A percentile compares a stretch with the other conserved stretches of the same genome.
phyloP scores from a whole-genome alignment of 257 asterid genomes.

The Salvia hispanica region DNA sequence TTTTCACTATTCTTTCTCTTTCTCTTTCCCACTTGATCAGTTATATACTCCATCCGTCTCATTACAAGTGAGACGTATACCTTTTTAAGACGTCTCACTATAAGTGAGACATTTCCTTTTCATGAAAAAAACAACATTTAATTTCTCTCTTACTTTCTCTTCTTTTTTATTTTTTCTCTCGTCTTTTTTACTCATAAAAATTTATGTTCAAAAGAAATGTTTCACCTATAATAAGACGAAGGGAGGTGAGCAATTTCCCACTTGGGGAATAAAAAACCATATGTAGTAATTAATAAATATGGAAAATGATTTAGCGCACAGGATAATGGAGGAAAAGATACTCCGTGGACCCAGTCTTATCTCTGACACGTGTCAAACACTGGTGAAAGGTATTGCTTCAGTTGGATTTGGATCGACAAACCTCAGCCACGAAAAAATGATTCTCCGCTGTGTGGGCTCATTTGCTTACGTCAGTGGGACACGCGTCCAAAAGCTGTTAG shows the following conservation, averaged over 20 bases:
- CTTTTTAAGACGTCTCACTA: too few relatives aligned
- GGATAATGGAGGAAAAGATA: constrained; percentile 45
- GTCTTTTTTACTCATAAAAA: too few relatives aligned
- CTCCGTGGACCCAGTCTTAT: constrained; percentile 46
- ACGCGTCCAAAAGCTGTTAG: constrained; percentile 35
- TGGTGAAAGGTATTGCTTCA: not conserved
- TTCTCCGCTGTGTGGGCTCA: constrained; percentile 22
- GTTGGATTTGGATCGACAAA: constrained; percentile 34
- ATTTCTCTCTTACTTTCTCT: too few relatives aligned
- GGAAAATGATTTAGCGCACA: constrained; percentile 6
- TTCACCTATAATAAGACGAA: too few relatives aligned
- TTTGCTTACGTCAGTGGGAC: constrained; percentile 22
- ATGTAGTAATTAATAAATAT: not conserved
- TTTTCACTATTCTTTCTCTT: too few relatives aligned
- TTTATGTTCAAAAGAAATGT: too few relatives aligned
- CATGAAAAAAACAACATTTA: too few relatives aligned
- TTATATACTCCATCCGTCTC: too few relatives aligned
- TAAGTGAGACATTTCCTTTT: too few relatives aligned
- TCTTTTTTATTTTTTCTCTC: too few relatives aligned
- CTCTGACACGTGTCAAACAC: constrained; percentile 30
- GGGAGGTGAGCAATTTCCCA: not conserved
- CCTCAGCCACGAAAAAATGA: constrained; percentile 46
- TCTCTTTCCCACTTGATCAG: too few relatives aligned
- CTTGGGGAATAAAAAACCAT: not conserved
- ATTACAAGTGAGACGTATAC: too few relatives aligned